phyloP scores from a whole-genome alignment of 306 rosid species.

The Fragaria iinumae region DNA sequence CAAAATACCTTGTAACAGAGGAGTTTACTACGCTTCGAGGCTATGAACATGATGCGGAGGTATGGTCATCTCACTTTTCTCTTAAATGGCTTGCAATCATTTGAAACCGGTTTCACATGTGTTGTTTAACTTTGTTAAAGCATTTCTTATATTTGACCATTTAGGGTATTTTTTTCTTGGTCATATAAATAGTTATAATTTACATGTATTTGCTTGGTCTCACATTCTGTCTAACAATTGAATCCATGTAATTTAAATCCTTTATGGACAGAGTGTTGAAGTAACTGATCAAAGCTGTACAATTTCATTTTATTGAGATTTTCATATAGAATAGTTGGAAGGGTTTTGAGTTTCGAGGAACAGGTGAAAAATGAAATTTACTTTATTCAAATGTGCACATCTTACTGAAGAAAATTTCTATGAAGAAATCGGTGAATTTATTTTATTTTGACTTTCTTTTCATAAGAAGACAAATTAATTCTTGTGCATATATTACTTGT shows the following conservation, averaged over 20 bases:
- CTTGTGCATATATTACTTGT: neutral
- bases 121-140: neutral
- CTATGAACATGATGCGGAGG: constrained; percentile 89
- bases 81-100: constrained; percentile 1
- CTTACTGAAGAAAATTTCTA: neutral
- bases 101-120: neutral
- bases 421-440: neutral
- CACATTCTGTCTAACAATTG: constrained; percentile 1
- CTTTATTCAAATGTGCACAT: neutral
- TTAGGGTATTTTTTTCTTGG: neutral
- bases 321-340: neutral
- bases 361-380: neutral
- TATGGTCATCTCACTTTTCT: constrained; percentile 26
- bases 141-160: neutral
- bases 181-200: neutral
- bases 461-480: neutral
- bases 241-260: neutral
- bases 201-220: neutral
- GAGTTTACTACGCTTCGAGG: constrained; percentile 73
- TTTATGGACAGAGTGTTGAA: neutral
- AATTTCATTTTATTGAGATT: neutral
- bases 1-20: constrained; percentile 82
- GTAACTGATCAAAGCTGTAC: neutral
- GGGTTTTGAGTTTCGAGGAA: neutral
- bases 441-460: neutral